These are phyloP conservation scores for Posidonia oceanica DNA, from an alignment of 116 monocot species.

Conservation along the genomic window DNA sequence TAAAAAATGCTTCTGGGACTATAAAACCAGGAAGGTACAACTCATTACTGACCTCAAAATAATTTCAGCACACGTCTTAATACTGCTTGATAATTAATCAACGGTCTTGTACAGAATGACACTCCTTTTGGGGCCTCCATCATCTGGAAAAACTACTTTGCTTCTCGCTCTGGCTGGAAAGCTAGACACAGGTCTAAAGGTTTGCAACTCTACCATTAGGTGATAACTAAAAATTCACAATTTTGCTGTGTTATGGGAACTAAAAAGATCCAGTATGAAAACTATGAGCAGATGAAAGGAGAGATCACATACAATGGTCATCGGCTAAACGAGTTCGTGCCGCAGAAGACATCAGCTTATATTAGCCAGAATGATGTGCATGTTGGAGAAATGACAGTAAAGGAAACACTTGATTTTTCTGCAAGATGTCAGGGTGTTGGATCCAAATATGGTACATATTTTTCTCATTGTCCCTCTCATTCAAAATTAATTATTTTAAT, in stretches of 20 bases:
- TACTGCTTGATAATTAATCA: not conserved
- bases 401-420: slow-evolving; percentile 83
- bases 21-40: slow-evolving; percentile 59
- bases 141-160: slow-evolving; percentile 71
- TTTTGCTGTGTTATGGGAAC: not conserved
- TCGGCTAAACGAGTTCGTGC: slow-evolving; percentile 56
- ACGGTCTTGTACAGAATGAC: slow-evolving; percentile 40
- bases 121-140: slow-evolving; percentile 60
- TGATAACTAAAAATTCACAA: not conserved
- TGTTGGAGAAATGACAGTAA: slow-evolving; percentile 81
- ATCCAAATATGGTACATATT: slow-evolving; percentile 59
- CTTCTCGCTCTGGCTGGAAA: slow-evolving; percentile 62
- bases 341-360: slow-evolving; percentile 77
- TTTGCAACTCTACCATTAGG: slow-evolving; percentile 1
- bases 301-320: slow-evolving; percentile 75
- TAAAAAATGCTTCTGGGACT: slow-evolving; percentile 45
- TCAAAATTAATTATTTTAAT: not conserved
- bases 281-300: slow-evolving; percentile 37
- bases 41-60: not conserved
- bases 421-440: slow-evolving; percentile 86
- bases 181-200: slow-evolving; percentile 39
- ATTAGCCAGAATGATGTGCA: slow-evolving; percentile 90
- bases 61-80: not conserved
- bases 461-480: not conserved
- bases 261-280: not conserved